A percentile compares a stretch with the other conserved stretches of the same genome.
These are phyloP conservation scores for Mortierella sp. DNA, from an alignment of 371 early-diverging fungal genomes.

Conservation along the genomic window DNA sequence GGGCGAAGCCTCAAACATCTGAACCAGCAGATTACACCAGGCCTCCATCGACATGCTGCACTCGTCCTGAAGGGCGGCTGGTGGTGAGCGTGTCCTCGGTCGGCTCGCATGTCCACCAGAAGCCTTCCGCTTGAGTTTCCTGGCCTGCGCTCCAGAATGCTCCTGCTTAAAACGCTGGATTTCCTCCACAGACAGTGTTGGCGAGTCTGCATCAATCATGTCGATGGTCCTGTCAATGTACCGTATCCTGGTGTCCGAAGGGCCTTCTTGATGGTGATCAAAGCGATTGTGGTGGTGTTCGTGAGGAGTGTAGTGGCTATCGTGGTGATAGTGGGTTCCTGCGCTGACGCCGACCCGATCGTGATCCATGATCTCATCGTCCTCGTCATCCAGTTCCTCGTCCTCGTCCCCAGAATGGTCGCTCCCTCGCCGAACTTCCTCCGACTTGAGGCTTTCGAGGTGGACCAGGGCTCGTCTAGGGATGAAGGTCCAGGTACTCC, in stretches of 20 bases:
- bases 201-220: slow-evolving; percentile 46
- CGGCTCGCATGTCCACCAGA: slow-evolving; percentile 44
- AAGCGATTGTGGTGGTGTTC: slow-evolving; percentile 7
- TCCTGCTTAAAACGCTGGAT: slow-evolving; percentile 56
- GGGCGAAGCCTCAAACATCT: slow-evolving; percentile 59
- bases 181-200: slow-evolving; percentile 50
- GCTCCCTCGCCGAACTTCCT: slow-evolving; percentile 30
- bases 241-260: slow-evolving; percentile 42
- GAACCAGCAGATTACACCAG: slow-evolving; percentile 55
- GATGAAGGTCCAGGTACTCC: slow-evolving; percentile 59
- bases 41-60: slow-evolving; percentile 59
- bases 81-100: slow-evolving; percentile 48
- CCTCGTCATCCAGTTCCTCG: slow-evolving; percentile 29
- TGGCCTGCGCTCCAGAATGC: slow-evolving; percentile 41
- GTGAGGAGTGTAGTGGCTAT: slow-evolving; percentile 11
- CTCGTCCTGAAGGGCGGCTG: slow-evolving; percentile 46
- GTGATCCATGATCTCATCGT: slow-evolving; percentile 17
- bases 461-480: slow-evolving; percentile 53
- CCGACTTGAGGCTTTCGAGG: slow-evolving; percentile 52
- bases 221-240: slow-evolving; percentile 40
- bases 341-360: slow-evolving; percentile 12
- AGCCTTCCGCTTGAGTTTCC: slow-evolving; percentile 51
- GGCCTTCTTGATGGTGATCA: slow-evolving; percentile 17
- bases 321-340: slow-evolving; percentile 14
- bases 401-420: slow-evolving; percentile 30